Conservation (phyloP, 495 filamentous ascomycete genomes). For the Tuber borchii region DNA sequence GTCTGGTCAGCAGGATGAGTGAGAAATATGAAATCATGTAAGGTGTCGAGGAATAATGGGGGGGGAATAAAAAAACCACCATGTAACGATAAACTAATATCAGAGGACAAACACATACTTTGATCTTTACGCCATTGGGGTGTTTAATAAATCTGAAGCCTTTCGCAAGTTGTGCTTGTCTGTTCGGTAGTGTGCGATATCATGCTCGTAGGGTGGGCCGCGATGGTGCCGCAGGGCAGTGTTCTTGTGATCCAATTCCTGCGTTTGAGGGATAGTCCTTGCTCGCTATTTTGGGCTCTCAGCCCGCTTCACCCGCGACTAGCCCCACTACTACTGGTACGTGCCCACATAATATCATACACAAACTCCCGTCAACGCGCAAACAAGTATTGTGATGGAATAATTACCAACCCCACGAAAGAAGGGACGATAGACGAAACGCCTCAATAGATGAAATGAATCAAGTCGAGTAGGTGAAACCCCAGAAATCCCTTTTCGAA, state of each 20-base stretch:
- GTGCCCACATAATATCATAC: neutral
- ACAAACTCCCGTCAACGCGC: neutral
- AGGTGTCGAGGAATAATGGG: neutral
- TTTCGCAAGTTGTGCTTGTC: neutral
- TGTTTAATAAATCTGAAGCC: constrained; percentile 2
- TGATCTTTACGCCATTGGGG: neutral
- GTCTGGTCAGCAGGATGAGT: neutral
- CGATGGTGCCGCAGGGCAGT: constrained; percentile 33
- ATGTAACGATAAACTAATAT: neutral
- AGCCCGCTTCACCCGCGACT: neutral
- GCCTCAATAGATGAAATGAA: neutral
- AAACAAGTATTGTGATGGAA: neutral
- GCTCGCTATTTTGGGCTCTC: constrained; percentile 3
- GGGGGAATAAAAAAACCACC: neutral
- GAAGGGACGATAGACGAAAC: neutral
- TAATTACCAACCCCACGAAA: neutral
- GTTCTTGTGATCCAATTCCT: constrained; percentile 34
- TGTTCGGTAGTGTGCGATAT: neutral
- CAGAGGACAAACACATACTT: neutral
- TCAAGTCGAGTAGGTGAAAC: neutral
- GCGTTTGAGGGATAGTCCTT: constrained; percentile 15
- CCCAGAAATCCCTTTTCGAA: neutral
- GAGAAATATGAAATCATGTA: neutral
- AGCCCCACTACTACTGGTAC: neutral
- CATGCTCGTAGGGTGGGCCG: constrained; percentile 20